phyloP scores from a whole-genome alignment of 2,329 filamentous ascomycete genomes.

The Talaromyces albobiverticillius region DNA sequence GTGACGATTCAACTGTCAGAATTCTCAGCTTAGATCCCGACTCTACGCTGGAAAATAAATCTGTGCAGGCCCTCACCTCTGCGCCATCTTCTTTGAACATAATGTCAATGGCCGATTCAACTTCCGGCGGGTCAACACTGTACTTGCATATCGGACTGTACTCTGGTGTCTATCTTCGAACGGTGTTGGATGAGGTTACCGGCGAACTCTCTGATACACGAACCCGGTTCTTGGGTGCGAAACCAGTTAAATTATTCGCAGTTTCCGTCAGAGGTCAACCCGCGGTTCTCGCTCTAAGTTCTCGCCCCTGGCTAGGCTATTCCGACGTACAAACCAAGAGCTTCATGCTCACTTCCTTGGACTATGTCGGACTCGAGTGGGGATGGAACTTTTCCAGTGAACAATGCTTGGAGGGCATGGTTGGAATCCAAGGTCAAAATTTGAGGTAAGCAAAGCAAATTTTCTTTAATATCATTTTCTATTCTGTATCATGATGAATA shows the following conservation, averaged over 20 bases:
- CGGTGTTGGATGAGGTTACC: slow-evolving; percentile 90
- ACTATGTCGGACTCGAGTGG: slow-evolving; percentile 84
- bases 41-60: slow-evolving; percentile 86
- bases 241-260: slow-evolving; percentile 83
- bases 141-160: slow-evolving; percentile 95
- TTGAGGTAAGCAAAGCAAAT: slow-evolving; percentile 63
- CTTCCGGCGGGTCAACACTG: slow-evolving; percentile 79
- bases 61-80: slow-evolving; percentile 87
- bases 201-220: slow-evolving; percentile 93
- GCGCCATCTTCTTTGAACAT: slow-evolving; percentile 85
- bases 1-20: slow-evolving; percentile 92
- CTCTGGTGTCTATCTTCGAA: slow-evolving; percentile 93
- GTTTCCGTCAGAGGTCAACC: slow-evolving; percentile 84
- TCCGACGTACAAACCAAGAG: slow-evolving; percentile 80
- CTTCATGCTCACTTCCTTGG: slow-evolving; percentile 88
- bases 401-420: slow-evolving; percentile 89
- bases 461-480: slow-evolving; percentile 14
- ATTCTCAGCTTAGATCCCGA: slow-evolving; percentile 89
- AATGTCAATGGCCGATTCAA: slow-evolving; percentile 93
- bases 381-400: slow-evolving; percentile 97
- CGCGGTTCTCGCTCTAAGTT: slow-evolving; percentile 85
- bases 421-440: slow-evolving; percentile 86
- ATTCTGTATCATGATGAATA: slow-evolving; percentile 46
- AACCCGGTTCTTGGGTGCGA: slow-evolving; percentile 89
- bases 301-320: slow-evolving; percentile 94